Percentiles rank a stretch among this genome's conserved stretches.
phyloP scores from a whole-genome alignment of 805 yeast genomes.

The Priceomyces haplophilus region DNA sequence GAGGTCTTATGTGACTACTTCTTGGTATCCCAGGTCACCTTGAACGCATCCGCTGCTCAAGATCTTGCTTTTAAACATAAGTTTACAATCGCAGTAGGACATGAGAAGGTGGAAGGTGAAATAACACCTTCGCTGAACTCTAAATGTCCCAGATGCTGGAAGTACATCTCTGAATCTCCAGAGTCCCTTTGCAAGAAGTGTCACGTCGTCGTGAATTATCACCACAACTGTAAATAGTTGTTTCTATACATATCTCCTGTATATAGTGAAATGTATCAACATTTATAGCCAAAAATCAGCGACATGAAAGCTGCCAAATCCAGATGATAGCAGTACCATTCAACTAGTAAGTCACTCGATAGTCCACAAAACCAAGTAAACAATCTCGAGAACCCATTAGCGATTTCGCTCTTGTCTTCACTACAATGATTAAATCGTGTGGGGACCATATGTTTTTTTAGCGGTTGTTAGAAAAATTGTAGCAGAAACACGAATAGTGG shows the following conservation, averaged over 20 bases:
- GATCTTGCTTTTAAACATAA: slow-evolving; percentile 17
- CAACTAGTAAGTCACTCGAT: too few species aligned
- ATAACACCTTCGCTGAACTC: slow-evolving; percentile 45
- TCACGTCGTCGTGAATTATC: slow-evolving; percentile 27
- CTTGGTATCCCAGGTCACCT: slow-evolving; percentile 58
- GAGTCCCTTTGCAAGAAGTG: slow-evolving; percentile 69
- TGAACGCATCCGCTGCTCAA: slow-evolving; percentile 20
- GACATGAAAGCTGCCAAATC: too few species aligned
- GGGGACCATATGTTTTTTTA: neutral
- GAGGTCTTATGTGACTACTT: slow-evolving; percentile 43
- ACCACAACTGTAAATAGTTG: slow-evolving; percentile 16
- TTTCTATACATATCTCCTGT: neutral
- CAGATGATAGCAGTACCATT: too few species aligned
- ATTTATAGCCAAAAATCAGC: too few species aligned
- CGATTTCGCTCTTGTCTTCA: too few species aligned
- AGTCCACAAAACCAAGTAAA: too few species aligned
- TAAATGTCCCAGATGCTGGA: slow-evolving; percentile 97
- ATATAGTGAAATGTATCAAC: neutral
- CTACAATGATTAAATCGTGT: slow-evolving; percentile 1
- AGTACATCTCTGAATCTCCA: slow-evolving; percentile 51
- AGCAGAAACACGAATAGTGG: slow-evolving; percentile 2
- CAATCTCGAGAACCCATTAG: too few species aligned
- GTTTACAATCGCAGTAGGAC: slow-evolving; percentile 11
- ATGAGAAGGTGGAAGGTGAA: slow-evolving; percentile 23
- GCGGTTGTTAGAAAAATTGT: neutral